Percentiles rank a stretch among this genome's conserved stretches.
These are phyloP conservation scores for Phylloporus arenicola DNA, from an alignment of 768 basidiomycete genomes.

Conservation along the genomic window DNA sequence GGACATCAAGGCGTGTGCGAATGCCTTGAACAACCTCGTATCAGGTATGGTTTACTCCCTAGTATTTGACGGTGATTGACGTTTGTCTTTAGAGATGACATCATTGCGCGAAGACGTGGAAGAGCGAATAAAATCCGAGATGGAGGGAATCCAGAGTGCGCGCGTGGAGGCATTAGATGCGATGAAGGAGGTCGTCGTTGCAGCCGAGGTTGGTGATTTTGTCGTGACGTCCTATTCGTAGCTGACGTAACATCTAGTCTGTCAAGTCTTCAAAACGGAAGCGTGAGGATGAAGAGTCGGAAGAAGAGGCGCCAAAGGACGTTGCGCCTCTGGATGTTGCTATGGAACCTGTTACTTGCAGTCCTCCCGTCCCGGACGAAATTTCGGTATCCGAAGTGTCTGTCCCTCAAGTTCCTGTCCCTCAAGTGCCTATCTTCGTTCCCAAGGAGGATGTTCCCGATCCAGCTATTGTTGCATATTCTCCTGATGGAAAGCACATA, in stretches of 20 bases:
- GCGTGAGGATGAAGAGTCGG: constrained; percentile 41
- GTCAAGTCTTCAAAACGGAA: constrained; percentile 57
- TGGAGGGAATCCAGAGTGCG: constrained; percentile 39
- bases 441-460: not conserved
- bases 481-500: too few relatives aligned
- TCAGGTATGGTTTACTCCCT: constrained; percentile 32
- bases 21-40: constrained; percentile 36
- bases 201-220: constrained; percentile 26
- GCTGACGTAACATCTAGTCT: constrained; percentile 19
- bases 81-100: constrained; percentile 38
- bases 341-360: not conserved
- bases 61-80: not conserved
- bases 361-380: not conserved
- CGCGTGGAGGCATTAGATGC: constrained; percentile 35
- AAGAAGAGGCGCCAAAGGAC: constrained; percentile 1
- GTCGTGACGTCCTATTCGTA: constrained; percentile 11
- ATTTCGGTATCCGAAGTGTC: not conserved
- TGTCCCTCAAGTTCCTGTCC: constrained; percentile 3
- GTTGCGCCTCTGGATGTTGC: not conserved
- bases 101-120: constrained; percentile 38
- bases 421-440: not conserved
- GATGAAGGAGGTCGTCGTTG: constrained; percentile 33
- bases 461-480: too few relatives aligned
- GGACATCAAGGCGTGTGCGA: constrained; percentile 30
- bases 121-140: constrained; percentile 42